phyloP scores from a whole-genome alignment of 495 filamentous ascomycete genomes.

The Ramalina peruviana region DNA sequence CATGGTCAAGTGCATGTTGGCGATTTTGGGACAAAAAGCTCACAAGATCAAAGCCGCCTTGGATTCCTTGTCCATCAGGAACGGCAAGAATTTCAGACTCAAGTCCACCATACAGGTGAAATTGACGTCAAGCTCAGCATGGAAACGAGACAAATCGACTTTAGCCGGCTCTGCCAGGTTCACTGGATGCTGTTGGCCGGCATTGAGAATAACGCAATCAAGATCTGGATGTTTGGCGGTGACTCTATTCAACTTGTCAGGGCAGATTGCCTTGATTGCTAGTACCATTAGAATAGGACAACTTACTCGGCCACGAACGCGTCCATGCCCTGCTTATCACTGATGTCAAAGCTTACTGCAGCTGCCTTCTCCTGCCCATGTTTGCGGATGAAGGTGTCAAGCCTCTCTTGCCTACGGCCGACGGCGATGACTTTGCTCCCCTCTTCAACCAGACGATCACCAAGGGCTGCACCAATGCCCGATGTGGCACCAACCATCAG shows the following conservation, averaged over 20 bases:
- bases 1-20: background rate
- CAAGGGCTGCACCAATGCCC: conserved; percentile 53
- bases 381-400: conserved; percentile 44
- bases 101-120: conserved; percentile 48
- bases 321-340: conserved; percentile 40
- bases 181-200: conserved; percentile 31
- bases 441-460: conserved; percentile 44
- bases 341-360: conserved; percentile 47
- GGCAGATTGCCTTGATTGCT: background rate
- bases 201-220: conserved; percentile 26
- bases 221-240: conserved; percentile 39
- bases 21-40: background rate
- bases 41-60: conserved; percentile 23
- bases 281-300: background rate
- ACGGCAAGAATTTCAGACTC: conserved; percentile 45
- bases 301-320: conserved; percentile 36
- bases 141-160: conserved; percentile 36
- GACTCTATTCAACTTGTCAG: conserved; percentile 24
- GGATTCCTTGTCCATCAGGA: conserved; percentile 33
- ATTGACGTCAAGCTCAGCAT: conserved; percentile 47
- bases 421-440: conserved; percentile 46
- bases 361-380: conserved; percentile 40
- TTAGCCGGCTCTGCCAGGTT: conserved; percentile 43
- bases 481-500: conserved; percentile 58
- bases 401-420: conserved; percentile 49